Evolutionary conservation across 345 rosid species (phyloP).

Genomic region (Eutrema japonicum): DNA sequence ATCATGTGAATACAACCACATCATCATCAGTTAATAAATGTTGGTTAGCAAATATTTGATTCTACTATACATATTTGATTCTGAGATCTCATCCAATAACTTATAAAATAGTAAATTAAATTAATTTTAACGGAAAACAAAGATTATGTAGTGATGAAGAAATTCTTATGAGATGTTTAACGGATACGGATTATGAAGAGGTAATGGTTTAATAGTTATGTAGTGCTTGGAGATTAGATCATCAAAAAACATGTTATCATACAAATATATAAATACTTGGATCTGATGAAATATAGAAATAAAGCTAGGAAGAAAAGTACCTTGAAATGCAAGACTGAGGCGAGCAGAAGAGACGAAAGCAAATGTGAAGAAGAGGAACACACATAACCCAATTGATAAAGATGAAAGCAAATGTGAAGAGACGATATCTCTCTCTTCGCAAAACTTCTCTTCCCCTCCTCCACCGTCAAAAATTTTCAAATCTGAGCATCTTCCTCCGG

Average conservation of each 20-base stretch:
- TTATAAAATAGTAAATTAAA: neutral
- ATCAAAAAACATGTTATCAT: neutral
- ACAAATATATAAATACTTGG: neutral
- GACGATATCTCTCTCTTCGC: too few species aligned
- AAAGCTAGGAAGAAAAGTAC: conserved; percentile 33
- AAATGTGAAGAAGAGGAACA: conserved; percentile 40
- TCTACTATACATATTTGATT: neutral
- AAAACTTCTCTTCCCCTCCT: too few species aligned
- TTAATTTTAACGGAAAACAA: neutral
- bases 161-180: neutral
- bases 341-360: conserved; percentile 52
- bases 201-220: neutral
- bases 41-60: neutral
- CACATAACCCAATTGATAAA: conserved; percentile 37
- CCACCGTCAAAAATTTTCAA: too few species aligned
- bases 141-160: neutral
- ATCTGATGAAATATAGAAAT: neutral
- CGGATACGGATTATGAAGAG: neutral
- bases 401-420: too few species aligned
- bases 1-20: conserved; percentile 29
- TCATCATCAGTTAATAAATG: conserved; percentile 15
- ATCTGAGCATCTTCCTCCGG: too few species aligned
- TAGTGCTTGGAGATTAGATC: neutral
- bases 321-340: conserved; percentile 43
- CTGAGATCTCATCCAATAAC: conserved; percentile 14